Percentiles rank a stretch among this genome's conserved stretches.
Evolutionary conservation across 2,329 filamentous ascomycete species (phyloP).

Genomic region (Colletotrichum endophyticum): DNA sequence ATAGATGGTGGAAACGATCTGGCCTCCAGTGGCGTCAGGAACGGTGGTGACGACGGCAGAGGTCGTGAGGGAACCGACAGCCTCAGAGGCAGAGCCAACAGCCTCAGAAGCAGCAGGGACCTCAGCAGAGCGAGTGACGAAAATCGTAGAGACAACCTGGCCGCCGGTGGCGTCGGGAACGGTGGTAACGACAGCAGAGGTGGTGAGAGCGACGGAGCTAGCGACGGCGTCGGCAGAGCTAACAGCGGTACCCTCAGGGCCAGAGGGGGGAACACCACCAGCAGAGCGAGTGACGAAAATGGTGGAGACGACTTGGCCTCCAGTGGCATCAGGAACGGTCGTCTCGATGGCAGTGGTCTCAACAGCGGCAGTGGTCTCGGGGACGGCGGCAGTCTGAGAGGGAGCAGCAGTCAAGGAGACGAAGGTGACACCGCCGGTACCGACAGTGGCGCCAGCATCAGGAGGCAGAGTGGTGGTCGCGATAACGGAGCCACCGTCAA

Average conservation of each 20-base stretch:
- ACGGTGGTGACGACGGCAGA: conserved; percentile 5
- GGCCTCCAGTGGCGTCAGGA: not conserved
- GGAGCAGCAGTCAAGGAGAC: conserved; percentile 15
- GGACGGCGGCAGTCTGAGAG: not conserved
- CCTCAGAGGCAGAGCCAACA: not conserved
- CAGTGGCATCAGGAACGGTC: not conserved
- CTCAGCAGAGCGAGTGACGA: not conserved
- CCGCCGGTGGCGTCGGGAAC: not conserved
- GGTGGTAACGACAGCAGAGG: conserved; percentile 3
- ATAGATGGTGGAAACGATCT: conserved; percentile 10
- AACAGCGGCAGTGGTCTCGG: conserved; percentile 3
- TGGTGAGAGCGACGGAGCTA: not conserved
- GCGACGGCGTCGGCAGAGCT: not conserved
- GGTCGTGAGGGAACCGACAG: not conserved
- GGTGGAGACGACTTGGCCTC: not conserved
- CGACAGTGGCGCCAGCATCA: conserved; percentile 19
- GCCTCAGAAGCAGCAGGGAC: not conserved
- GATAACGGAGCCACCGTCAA: conserved; percentile 13
- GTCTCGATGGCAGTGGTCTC: not conserved
- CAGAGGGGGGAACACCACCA: not conserved
- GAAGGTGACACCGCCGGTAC: conserved; percentile 16
- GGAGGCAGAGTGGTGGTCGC: conserved; percentile 17
- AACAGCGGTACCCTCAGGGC: not conserved
- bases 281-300: conserved; percentile 1
- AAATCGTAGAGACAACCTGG: conserved; percentile 8